A percentile compares a stretch with the other conserved stretches of the same genome.
phyloP scores from a whole-genome alignment of 495 filamentous ascomycete species.

The Endocarpon pusillum region DNA sequence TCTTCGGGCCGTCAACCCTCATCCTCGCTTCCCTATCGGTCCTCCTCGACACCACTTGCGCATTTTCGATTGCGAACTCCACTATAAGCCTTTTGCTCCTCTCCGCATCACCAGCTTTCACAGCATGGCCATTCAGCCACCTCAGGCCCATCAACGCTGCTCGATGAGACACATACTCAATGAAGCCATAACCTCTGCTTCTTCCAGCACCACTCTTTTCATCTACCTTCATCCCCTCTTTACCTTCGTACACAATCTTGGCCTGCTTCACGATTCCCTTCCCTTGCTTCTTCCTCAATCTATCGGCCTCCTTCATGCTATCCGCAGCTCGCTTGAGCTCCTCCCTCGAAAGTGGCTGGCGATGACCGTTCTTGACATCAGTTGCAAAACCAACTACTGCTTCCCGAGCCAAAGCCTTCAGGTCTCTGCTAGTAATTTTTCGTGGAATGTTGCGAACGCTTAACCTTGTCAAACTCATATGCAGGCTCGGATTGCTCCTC shows the following conservation, averaged over 20 bases:
- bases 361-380: constrained; percentile 60
- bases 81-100: constrained; percentile 71
- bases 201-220: constrained; percentile 60
- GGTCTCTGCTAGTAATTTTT: constrained; percentile 65
- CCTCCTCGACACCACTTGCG: constrained; percentile 70
- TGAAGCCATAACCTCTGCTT: constrained; percentile 88
- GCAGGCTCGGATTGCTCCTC: constrained; percentile 73
- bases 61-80: constrained; percentile 98
- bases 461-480: constrained; percentile 83
- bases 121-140: constrained; percentile 75
- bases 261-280: constrained; percentile 89
- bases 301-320: constrained; percentile 65
- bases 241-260: constrained; percentile 82
- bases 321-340: constrained; percentile 62
- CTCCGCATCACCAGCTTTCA: constrained; percentile 30
- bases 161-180: constrained; percentile 89
- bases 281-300: constrained; percentile 57
- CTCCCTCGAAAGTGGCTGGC: constrained; percentile 69
- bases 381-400: constrained; percentile 85
- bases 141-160: constrained; percentile 89
- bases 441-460: constrained; percentile 84
- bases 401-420: constrained; percentile 79
- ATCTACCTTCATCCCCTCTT: constrained; percentile 59
- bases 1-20: constrained; percentile 5
- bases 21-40: constrained; percentile 53